phyloP scores from a whole-genome alignment of 306 rosid genomes.

The Dalbergia cultrata region DNA sequence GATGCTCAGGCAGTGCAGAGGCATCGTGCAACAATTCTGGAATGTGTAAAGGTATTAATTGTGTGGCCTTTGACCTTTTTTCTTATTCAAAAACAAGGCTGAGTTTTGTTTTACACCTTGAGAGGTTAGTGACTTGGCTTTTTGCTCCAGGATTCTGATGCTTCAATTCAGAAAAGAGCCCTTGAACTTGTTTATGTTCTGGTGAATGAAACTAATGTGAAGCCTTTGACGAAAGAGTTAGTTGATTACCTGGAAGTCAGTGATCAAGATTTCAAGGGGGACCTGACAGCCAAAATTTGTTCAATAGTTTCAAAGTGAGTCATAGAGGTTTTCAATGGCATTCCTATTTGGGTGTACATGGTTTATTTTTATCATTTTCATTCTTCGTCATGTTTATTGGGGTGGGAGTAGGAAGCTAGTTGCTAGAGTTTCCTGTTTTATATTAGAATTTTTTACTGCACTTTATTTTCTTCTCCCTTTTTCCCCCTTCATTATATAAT shows the following conservation, averaged over 20 bases:
- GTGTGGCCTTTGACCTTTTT: conserved; percentile 29
- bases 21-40: conserved; percentile 94
- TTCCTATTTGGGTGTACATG: conserved; percentile 30
- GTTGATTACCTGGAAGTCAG: conserved; percentile 87
- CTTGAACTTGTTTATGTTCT: conserved; percentile 95
- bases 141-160: conserved; percentile 86
- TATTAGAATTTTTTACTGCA: neutral
- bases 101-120: conserved; percentile 41
- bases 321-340: conserved; percentile 34
- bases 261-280: conserved; percentile 90
- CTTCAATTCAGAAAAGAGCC: conserved; percentile 96
- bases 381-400: neutral
- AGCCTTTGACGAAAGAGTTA: conserved; percentile 87
- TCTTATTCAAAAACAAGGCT: conserved; percentile 29
- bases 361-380: neutral
- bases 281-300: conserved; percentile 93
- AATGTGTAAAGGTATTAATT: conserved; percentile 90
- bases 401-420: neutral
- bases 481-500: neutral
- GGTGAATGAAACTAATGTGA: conserved; percentile 89
- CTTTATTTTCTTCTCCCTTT: conserved; percentile 29
- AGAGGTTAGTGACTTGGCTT: conserved; percentile 48
- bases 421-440: too few species aligned
- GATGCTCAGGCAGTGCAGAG: conserved; percentile 99
- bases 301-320: conserved; percentile 92